Evolutionary conservation across 345 rosid species (phyloP).

Genomic region (Mercurialis annua): DNA sequence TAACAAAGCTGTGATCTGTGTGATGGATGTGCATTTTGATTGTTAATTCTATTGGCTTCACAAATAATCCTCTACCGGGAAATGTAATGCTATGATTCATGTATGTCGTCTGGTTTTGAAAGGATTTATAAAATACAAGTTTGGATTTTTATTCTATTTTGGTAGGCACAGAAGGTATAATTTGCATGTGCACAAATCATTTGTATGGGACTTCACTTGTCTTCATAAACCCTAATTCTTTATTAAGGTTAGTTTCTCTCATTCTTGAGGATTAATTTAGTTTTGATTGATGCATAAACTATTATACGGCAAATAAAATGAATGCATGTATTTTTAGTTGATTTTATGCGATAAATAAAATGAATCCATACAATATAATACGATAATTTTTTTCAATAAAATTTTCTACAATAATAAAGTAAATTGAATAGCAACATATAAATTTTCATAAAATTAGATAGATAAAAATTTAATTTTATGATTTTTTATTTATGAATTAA

Average conservation of each 20-base stretch:
- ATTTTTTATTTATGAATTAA: too few relatives aligned
- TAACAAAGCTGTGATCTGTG: constrained; percentile 44
- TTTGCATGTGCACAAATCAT: constrained; percentile 73
- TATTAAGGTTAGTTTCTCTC: constrained; percentile 14
- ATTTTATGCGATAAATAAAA: too few relatives aligned
- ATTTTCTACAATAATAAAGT: too few relatives aligned
- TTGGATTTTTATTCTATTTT: constrained; percentile 34
- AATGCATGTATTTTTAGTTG: too few relatives aligned
- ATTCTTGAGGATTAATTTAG: too few relatives aligned
- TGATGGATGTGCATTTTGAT: constrained; percentile 30
- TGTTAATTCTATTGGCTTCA: constrained; percentile 22
- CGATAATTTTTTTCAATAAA: too few relatives aligned
- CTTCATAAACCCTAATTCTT: constrained; percentile 31
- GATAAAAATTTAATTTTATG: too few relatives aligned
- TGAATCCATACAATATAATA: too few relatives aligned
- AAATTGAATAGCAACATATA: too few relatives aligned
- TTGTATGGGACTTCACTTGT: constrained; percentile 56
- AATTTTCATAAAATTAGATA: too few relatives aligned
- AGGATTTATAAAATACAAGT: constrained; percentile 35
- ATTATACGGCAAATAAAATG: too few relatives aligned
- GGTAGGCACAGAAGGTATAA: constrained; percentile 27
- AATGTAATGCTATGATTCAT: constrained; percentile 44
- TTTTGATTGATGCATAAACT: too few relatives aligned
- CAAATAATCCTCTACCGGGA: constrained; percentile 39
- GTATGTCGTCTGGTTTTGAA: constrained; percentile 37